Evolutionary conservation across 23 red algal genomes (phyloP).

Genomic region (Chondrus crispus): DNA sequence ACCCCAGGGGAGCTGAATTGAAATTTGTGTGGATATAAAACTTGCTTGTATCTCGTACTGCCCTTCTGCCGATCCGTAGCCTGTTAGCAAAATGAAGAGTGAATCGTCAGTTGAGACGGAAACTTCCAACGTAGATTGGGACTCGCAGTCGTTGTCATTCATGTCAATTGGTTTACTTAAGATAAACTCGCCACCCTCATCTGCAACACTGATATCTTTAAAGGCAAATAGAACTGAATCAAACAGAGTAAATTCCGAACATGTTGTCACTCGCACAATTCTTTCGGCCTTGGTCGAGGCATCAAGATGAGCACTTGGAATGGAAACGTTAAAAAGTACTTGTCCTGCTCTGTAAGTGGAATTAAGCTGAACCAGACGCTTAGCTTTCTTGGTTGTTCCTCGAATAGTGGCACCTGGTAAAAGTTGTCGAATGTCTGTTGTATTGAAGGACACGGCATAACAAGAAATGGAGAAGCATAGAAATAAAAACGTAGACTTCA

Average conservation of each 20-base stretch:
- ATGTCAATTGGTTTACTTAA: not conserved
- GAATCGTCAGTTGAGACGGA: not conserved
- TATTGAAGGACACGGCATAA: too few species aligned
- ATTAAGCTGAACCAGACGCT: too few species aligned
- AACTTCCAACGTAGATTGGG: conserved; percentile 36
- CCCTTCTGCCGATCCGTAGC: conserved; percentile 7
- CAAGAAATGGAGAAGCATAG: too few species aligned
- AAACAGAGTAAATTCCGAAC: not conserved
- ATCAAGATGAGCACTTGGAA: not conserved
- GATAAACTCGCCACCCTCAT: not conserved
- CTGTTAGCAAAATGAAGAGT: conserved; percentile 25
- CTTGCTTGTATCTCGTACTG: conserved; percentile 3
- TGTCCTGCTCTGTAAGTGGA: not conserved
- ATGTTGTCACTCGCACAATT: not conserved
- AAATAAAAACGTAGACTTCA: too few species aligned
- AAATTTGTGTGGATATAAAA: not conserved
- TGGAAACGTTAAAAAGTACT: conserved; percentile 13
- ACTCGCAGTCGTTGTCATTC: conserved; percentile 36
- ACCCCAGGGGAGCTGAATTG: conserved; percentile 30
- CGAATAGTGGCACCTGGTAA: too few species aligned
- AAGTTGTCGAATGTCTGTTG: too few species aligned
- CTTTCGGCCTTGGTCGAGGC: not conserved
- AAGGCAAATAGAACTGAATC: conserved; percentile 29
- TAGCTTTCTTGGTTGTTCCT: too few species aligned
- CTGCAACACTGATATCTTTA: not conserved